Evolutionary conservation across 148 eudicot species (phyloP).

Genomic region (Mesembryanthemum crystallinum): DNA sequence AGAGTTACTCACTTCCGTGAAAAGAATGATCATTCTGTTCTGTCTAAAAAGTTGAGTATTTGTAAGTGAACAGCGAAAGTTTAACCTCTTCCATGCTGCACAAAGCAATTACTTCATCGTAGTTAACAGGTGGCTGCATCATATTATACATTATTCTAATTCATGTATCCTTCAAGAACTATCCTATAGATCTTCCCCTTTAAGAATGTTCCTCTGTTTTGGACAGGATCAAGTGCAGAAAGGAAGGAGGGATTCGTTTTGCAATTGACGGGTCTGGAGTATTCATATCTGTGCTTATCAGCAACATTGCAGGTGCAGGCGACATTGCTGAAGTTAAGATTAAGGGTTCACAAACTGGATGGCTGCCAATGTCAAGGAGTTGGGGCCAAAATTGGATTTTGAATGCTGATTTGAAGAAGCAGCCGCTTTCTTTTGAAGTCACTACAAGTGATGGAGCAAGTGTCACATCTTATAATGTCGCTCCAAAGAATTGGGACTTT

Average conservation of each 20-base stretch:
- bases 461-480: constrained; percentile 66
- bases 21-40: not conserved
- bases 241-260: constrained; percentile 83
- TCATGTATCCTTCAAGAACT: not conserved
- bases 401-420: constrained; percentile 71
- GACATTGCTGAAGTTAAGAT: constrained; percentile 55
- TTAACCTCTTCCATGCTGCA: not conserved
- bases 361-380: constrained; percentile 86
- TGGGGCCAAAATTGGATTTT: constrained; percentile 95
- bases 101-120: not conserved
- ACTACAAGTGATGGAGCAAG: constrained; percentile 75
- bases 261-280: constrained; percentile 65
- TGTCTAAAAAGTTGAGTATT: not conserved
- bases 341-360: constrained; percentile 84
- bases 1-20: not conserved
- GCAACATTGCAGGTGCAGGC: constrained; percentile 85
- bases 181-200: not conserved
- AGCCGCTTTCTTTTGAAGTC: constrained; percentile 79
- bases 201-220: not conserved
- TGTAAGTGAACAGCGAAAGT: not conserved
- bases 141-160: not conserved
- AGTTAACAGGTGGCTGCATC: not conserved
- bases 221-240: constrained; percentile 80
- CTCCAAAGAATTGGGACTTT: constrained; percentile 71
- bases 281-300: constrained; percentile 73